A percentile compares a stretch with the other conserved stretches of the same genome.
Evolutionary conservation across 2,329 filamentous ascomycete genomes (phyloP).

Genomic region (Domatiomyces catenatus): DNA sequence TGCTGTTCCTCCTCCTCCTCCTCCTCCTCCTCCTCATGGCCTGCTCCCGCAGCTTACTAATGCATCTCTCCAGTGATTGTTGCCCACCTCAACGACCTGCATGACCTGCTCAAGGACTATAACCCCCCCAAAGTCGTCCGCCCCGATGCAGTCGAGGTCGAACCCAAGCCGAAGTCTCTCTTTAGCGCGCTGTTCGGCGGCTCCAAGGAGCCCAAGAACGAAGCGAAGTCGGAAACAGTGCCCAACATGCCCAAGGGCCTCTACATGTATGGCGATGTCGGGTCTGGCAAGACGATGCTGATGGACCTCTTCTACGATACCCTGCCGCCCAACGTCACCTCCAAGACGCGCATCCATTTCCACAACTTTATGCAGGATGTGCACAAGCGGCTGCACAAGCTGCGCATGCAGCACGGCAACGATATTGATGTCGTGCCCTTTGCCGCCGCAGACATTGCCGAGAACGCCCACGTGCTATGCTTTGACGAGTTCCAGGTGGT

Average conservation of each 20-base stretch:
- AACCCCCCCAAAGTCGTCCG: conserved; percentile 57
- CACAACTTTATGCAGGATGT: conserved; percentile 99
- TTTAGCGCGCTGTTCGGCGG: conserved; percentile 33
- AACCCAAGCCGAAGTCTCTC: conserved; percentile 38
- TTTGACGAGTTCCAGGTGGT: conserved; percentile 99
- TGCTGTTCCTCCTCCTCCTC: neutral
- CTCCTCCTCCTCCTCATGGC: neutral
- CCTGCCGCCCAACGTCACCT: conserved; percentile 58
- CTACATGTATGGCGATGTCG: conserved; percentile 93
- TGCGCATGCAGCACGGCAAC: conserved; percentile 78
- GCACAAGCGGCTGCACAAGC: conserved; percentile 73
- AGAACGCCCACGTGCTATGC: conserved; percentile 70
- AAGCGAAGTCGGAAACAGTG: conserved; percentile 38
- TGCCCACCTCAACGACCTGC: conserved; percentile 71
- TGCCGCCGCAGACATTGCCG: conserved; percentile 85
- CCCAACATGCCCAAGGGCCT: conserved; percentile 68
- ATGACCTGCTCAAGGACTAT: conserved; percentile 66
- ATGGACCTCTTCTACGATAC: conserved; percentile 99
- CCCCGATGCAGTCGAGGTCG: conserved; percentile 57
- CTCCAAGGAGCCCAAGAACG: conserved; percentile 34
- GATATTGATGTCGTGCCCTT: conserved; percentile 84
- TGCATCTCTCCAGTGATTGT: conserved; percentile 53
- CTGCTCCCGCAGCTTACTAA: neutral
- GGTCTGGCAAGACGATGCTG: conserved; percentile 96
- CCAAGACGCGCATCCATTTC: conserved; percentile 90